Percentiles rank a stretch among this genome's conserved stretches.
Conservation (phyloP, 2,329 filamentous ascomycete species). For the Colletotrichum sp. region DNA sequence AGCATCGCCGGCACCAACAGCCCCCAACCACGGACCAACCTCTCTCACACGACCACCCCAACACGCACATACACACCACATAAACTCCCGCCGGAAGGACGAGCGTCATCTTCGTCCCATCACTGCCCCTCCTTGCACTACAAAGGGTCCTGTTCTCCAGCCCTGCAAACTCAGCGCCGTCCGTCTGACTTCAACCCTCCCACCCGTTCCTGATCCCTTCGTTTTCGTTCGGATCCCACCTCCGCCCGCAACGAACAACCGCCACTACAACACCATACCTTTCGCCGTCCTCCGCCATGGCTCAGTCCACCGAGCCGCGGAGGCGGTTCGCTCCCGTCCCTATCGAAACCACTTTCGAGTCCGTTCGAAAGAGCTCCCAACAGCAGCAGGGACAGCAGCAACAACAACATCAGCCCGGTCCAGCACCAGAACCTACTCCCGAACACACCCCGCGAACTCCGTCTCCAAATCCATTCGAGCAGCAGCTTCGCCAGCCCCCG, state of each 20-base stretch:
- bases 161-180: not conserved
- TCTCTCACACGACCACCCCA: not conserved
- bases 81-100: not conserved
- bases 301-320: conserved; percentile 46
- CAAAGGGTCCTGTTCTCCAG: conserved; percentile 5
- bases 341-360: conserved; percentile 73
- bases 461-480: conserved; percentile 37
- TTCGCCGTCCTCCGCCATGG: conserved; percentile 35
- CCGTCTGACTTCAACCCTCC: not conserved
- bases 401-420: conserved; percentile 39
- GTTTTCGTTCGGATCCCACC: conserved; percentile 1
- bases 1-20: not conserved
- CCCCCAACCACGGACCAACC: conserved; percentile 13
- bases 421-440: conserved; percentile 63
- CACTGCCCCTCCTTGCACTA: not conserved
- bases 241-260: not conserved
- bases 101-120: conserved; percentile 14
- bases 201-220: not conserved
- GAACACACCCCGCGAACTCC: conserved; percentile 57
- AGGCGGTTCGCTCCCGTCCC: conserved; percentile 72
- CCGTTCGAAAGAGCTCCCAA: conserved; percentile 47
- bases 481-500: conserved; percentile 24
- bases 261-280: not conserved
- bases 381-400: conserved; percentile 10
- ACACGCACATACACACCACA: not conserved